Base-by-base conservation (phyloP, 176 grass and related monocot genomes). In the Phyllostachys edulis region DNA sequence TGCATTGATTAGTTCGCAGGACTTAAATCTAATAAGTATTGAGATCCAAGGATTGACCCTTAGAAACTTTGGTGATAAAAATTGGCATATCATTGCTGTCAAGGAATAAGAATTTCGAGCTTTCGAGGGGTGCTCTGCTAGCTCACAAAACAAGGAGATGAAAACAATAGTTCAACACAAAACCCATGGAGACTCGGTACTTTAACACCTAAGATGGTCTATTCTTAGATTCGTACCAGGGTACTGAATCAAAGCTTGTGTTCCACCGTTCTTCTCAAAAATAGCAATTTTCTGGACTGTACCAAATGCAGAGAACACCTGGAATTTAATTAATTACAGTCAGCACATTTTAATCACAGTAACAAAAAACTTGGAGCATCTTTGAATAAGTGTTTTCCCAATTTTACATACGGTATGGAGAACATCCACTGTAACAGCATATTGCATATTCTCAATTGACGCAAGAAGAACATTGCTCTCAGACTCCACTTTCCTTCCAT, bases 401-500 rank as follows among this genome's bases (percentile, higher is more conserved):
- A 69, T 38, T 51, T 80, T 72, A 89, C 92, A 87, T 67, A 98
- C 96, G 11, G 91, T 98, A 78, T 95, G 93, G 83, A 98, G 91
- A 88, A 95, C 96, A 83, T 98, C 96, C 80, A 98, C 83, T 69
- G 93, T 87, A 47, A 95, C 91, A 75, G 80, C 89, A 87, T 98
- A 98, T 34, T 95, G 93, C 88, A 94, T 91, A 85, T 98, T 98
- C 82, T 98, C 96, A 87, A 98, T 90, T 72, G 91, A 91, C 51
- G 87, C 96, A 56, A 95, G 89, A 89, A 98, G 96, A 72, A 98
- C 96, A 92, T 95, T 98, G 76, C 96, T 90, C 88, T 93, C 93
- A 69, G 84, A 82, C 74, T 95, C 96, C 65, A 91, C 76, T 76
- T 90, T 93, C 73, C 92, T 93, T 41, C 96, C 93, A 63, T 98